phyloP scores from a whole-genome alignment of 441 rosid species.

The Syzygium malaccense region DNA sequence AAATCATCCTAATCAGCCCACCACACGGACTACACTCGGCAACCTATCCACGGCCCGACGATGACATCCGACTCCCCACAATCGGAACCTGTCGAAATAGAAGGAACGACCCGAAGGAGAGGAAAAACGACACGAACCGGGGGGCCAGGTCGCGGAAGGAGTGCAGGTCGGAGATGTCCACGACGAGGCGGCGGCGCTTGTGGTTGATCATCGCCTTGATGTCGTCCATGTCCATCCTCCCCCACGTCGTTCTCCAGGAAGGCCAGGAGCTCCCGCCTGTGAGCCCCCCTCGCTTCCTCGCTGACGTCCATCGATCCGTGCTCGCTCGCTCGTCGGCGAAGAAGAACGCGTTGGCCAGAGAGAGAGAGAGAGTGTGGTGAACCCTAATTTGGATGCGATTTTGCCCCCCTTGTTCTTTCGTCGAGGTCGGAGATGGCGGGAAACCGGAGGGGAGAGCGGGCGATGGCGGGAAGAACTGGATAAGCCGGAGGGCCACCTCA shows the following conservation, averaged over 20 bases:
- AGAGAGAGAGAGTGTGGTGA: not conserved
- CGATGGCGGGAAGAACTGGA: not conserved
- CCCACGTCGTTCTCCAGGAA: conserved; percentile 72
- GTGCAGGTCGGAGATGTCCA: conserved; percentile 88
- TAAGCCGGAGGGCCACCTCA: not conserved
- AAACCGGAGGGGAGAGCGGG: not conserved
- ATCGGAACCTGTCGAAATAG: too few relatives aligned
- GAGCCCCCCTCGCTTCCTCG: conserved; percentile 49
- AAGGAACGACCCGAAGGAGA: too few relatives aligned
- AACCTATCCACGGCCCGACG: too few relatives aligned
- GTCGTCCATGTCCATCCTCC: conserved; percentile 68
- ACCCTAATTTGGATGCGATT: not conserved
- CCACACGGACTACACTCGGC: too few relatives aligned
- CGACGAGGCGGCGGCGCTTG: conserved; percentile 86
- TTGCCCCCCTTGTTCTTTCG: not conserved
- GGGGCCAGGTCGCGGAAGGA: conserved; percentile 58
- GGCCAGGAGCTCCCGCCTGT: conserved; percentile 78
- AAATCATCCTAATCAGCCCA: not conserved
- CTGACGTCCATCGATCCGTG: conserved; percentile 42
- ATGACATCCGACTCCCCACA: too few relatives aligned
- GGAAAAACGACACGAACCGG: conserved; percentile 20
- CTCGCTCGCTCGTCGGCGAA: not conserved
- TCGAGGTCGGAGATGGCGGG: not conserved
- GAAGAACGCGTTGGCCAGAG: not conserved
- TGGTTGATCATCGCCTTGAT: conserved; percentile 75